These are phyloP conservation scores for Hypsizygus ulmarius DNA, from an alignment of 1,284 basidiomycete species.

Conservation along the genomic window DNA sequence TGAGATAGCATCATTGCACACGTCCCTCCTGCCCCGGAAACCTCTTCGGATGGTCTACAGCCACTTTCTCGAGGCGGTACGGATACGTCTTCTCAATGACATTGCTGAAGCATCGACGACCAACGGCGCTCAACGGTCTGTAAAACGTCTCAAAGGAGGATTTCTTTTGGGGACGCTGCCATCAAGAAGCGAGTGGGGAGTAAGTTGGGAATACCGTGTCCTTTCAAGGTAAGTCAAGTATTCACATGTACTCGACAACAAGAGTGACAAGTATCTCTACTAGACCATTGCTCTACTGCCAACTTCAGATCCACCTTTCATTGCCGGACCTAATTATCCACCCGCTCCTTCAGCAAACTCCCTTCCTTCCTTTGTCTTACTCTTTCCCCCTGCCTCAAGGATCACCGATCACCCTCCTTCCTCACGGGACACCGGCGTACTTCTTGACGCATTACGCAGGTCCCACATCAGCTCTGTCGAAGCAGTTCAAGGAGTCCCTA, in stretches of 20 bases:
- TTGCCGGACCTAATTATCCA: slow-evolving; percentile 54
- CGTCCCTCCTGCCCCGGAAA: slow-evolving; percentile 39
- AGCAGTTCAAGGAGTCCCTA: slow-evolving; percentile 61
- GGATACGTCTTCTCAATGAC: slow-evolving; percentile 52
- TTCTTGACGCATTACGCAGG: slow-evolving; percentile 63
- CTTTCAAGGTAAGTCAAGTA: slow-evolving; percentile 38
- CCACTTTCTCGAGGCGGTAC: slow-evolving; percentile 43
- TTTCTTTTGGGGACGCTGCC: slow-evolving; percentile 52
- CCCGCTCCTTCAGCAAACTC: slow-evolving; percentile 54
- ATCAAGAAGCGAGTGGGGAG: slow-evolving; percentile 53
- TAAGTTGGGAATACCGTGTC: slow-evolving; percentile 57
- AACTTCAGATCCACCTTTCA: slow-evolving; percentile 53
- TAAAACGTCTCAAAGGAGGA: slow-evolving; percentile 52
- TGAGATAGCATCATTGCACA: slow-evolving; percentile 15
- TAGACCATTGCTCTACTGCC: slow-evolving; percentile 59
- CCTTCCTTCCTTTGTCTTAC: slow-evolving; percentile 34
- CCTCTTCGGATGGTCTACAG: slow-evolving; percentile 44
- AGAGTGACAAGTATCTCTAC: background rate
- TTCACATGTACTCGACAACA: background rate
- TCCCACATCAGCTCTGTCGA: slow-evolving; percentile 56
- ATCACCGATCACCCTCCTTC: slow-evolving; percentile 63
- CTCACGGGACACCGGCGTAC: slow-evolving; percentile 70
- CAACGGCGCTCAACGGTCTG: slow-evolving; percentile 24
- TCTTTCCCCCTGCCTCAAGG: slow-evolving; percentile 50
- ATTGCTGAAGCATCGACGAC: slow-evolving; percentile 41